Evolutionary conservation across 352 stramenopile genomes (phyloP), one percentile per base, ranked within the genome.

Genomic region (Thalassiosira hispida): DNA sequence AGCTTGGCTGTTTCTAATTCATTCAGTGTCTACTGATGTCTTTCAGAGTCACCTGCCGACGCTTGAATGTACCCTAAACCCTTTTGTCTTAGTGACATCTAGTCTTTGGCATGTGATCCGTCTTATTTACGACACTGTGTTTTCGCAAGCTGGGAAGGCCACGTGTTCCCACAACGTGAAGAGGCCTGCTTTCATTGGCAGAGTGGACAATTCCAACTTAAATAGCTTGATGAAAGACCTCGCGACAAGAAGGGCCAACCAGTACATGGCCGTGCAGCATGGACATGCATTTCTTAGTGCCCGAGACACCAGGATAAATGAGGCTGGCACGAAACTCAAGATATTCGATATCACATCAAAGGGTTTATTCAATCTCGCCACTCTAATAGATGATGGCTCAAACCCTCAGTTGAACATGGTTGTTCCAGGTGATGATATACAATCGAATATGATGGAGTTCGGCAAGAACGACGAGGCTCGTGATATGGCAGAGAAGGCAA

Each of bases 351-450:
- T 9, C 18, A 44, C 65, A 46, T 12, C 49, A 20, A 46, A 53
- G 9, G 31, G 51, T n/a, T 60, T 73, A 9, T 65, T 55, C 9
- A 44, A 47, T 46, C 65, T 73, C 12, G 52, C 65, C 6, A 23
- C 49, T n/a, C n/a, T 64, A 16, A 42, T 73, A 33, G 49, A 63
- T 55, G 22, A 73, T 46, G 8, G n/a, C 22, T 46, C 25, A 23
- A 53, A 27, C 20, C n/a, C 46, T 29, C 46, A 53, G n/a, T 53
- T 53, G 12, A 53, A 12, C 18, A 27, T 53, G 27, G 16, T 18
- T 53, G 14, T 12, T 53, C n/a, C n/a, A n/a, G 2, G 4, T 4
- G 27, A 53, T 59, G 6, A 42, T 20, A 11, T 11, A 31, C 35
- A 49, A n/a, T 22, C 18, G 1, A 44, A 7, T 44, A 22, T 40